These are phyloP conservation scores for Ceratocystis ficicola DNA, from an alignment of 2,329 filamentous ascomycete species.

Conservation along the genomic window DNA sequence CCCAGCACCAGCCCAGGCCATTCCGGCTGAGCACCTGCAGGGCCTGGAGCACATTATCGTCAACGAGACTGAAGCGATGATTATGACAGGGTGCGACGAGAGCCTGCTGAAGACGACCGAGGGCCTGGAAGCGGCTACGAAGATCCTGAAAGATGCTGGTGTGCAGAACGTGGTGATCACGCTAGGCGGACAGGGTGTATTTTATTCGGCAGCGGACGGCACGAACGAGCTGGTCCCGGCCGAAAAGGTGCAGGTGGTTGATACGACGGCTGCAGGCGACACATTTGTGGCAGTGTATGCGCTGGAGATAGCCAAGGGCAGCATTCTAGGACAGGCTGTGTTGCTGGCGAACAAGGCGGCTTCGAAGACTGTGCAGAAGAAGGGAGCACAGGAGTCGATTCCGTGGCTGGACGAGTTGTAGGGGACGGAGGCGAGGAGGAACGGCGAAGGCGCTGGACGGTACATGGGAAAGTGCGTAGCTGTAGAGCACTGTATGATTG, in stretches of 20 bases:
- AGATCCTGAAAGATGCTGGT: constrained; percentile 45
- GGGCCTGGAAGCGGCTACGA: constrained; percentile 8
- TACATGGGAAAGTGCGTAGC: not conserved
- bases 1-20: constrained; percentile 50
- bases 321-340: constrained; percentile 15
- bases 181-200: constrained; percentile 49
- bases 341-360: constrained; percentile 20
- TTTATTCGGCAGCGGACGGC: constrained; percentile 35
- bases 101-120: constrained; percentile 13
- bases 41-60: constrained; percentile 55
- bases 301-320: constrained; percentile 19
- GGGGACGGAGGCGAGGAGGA: not conserved
- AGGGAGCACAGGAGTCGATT: constrained; percentile 22
- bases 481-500: not conserved
- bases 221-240: constrained; percentile 32
- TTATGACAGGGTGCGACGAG: constrained; percentile 32
- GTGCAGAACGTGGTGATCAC: constrained; percentile 56
- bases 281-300: constrained; percentile 63
- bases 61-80: constrained; percentile 61
- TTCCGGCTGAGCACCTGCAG: constrained; percentile 47
- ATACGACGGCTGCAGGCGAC: constrained; percentile 64
- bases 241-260: constrained; percentile 49
- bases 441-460: not conserved
- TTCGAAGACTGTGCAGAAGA: constrained; percentile 21
- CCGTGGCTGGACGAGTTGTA: constrained; percentile 22